Base-by-base conservation (phyloP, 2,329 filamentous ascomycete genomes). In the Alternaria arborescens region DNA sequence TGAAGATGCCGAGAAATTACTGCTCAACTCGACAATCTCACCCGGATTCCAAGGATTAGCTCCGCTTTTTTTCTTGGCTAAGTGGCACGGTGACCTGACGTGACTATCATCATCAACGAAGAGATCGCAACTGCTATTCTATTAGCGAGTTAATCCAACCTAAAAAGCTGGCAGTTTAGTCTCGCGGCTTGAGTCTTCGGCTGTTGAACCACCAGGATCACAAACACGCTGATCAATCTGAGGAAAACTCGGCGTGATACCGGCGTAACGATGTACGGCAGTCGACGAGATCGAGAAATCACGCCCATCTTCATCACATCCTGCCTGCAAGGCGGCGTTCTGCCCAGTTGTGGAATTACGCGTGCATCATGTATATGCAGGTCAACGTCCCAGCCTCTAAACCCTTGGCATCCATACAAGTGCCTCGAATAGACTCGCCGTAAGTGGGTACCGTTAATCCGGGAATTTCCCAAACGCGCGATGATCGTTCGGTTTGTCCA, bases 341-440 rank as follows among this genome's bases (percentile, higher is more conserved):
- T 52, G 22, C 22, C 22, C 36, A 26, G 20, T 52, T 30, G n/a
- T 38, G 36, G 50, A 28, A 38, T 38, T 36, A 38, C 46, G 32
- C 52, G 16, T 43, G 52, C 52, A 46, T 32, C 52, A 54, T 54
- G 26, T 50, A 56, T 8, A 57, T 34, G 56, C 46, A 43, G 52
- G 38, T 40, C 36, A 24, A 47, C 54, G 36, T 50, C 50, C 43
- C 52, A 58, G 40, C 40, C 16, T 36, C 42, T 20, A 48, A 50
- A 51, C 55, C 58, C 66, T 65, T 60, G 64, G 60, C 64, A 51
- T 32, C 40, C 56, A 58, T 44, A 46, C 40, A 41, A 54, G 10
- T 47, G 51, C 40, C 34, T 50, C 34, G 38, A 28, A 32, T 55
- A 55, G 32, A 46, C 46, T 16, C 46, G 16, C 12, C 40, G 40